These are phyloP conservation scores for Phaeophleospora eucalypticola DNA, from an alignment of 2,329 filamentous ascomycete genomes.

Conservation along the genomic window DNA sequence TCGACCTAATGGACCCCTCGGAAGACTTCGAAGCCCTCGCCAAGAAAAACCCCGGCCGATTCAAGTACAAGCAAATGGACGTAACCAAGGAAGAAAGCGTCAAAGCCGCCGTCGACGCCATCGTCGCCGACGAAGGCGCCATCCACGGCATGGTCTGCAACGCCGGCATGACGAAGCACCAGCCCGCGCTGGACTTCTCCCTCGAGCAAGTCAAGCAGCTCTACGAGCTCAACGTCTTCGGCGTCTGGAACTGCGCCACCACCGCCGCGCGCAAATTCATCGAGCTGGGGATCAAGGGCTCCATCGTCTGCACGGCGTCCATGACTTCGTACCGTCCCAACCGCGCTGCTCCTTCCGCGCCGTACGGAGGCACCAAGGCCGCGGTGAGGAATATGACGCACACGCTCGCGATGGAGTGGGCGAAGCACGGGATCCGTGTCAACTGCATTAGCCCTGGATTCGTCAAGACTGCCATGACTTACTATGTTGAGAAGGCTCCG, in stretches of 20 bases:
- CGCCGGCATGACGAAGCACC: slow-evolving; percentile 32
- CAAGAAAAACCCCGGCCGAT: slow-evolving; percentile 25
- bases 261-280: slow-evolving; percentile 45
- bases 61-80: slow-evolving; percentile 31
- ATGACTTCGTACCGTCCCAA: slow-evolving; percentile 49
- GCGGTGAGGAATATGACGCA: slow-evolving; percentile 42
- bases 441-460: slow-evolving; percentile 33
- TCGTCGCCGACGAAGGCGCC: slow-evolving; percentile 24
- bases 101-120: slow-evolving; percentile 26
- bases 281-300: slow-evolving; percentile 42
- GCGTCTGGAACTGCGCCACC: slow-evolving; percentile 43
- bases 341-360: slow-evolving; percentile 30
- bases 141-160: slow-evolving; percentile 30
- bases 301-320: slow-evolving; percentile 45
- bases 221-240: slow-evolving; percentile 40
- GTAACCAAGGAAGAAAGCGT: slow-evolving; percentile 28
- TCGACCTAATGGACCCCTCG: slow-evolving; percentile 29
- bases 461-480: slow-evolving; percentile 43
- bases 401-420: slow-evolving; percentile 37
- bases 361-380: slow-evolving; percentile 43
- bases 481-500: slow-evolving; percentile 46
- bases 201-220: slow-evolving; percentile 29
- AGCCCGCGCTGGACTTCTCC: slow-evolving; percentile 30
- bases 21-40: slow-evolving; percentile 27
- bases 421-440: slow-evolving; percentile 32